A percentile compares a stretch with the other conserved stretches of the same genome.
phyloP scores from a whole-genome alignment of 768 basidiomycete genomes.

The Leucogyrophana mollusca region DNA sequence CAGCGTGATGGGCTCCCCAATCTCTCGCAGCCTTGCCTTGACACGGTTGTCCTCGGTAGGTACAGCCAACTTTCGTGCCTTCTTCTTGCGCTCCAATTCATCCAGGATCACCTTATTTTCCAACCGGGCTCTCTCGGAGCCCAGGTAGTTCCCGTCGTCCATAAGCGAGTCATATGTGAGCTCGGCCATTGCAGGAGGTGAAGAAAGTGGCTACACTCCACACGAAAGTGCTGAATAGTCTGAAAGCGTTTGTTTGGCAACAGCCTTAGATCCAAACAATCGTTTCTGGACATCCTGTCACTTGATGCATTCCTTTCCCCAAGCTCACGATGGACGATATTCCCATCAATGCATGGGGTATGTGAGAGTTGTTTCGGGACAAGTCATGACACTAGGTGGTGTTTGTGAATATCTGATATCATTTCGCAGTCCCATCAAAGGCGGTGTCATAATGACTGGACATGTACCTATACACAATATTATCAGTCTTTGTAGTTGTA shows the following conservation, averaged over 20 bases:
- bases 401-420: no score
- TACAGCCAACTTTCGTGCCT: conserved; percentile 88
- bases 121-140: conserved; percentile 69
- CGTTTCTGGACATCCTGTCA: conserved; percentile 5
- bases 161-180: conserved; percentile 73
- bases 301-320: not conserved
- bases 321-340: no score
- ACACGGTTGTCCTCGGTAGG: conserved; percentile 97
- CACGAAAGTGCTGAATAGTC: no score
- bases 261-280: conserved; percentile 31
- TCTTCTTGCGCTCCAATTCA: conserved; percentile 97
- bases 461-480: no score
- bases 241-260: conserved; percentile 34
- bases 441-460: no score
- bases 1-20: conserved; percentile 95
- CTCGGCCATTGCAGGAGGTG: conserved; percentile 56
- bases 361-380: no score
- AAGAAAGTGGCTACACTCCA: not conserved
- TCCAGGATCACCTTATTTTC: conserved; percentile 89
- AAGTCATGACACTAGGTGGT: no score
- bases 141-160: conserved; percentile 76
- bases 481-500: no score
- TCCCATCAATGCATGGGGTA: no score
- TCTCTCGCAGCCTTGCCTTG: conserved; percentile 82
- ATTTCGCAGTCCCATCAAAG: no score